Evolutionary conservation across 768 basidiomycete species (phyloP).

Genomic region (Mycena vulgaris): DNA sequence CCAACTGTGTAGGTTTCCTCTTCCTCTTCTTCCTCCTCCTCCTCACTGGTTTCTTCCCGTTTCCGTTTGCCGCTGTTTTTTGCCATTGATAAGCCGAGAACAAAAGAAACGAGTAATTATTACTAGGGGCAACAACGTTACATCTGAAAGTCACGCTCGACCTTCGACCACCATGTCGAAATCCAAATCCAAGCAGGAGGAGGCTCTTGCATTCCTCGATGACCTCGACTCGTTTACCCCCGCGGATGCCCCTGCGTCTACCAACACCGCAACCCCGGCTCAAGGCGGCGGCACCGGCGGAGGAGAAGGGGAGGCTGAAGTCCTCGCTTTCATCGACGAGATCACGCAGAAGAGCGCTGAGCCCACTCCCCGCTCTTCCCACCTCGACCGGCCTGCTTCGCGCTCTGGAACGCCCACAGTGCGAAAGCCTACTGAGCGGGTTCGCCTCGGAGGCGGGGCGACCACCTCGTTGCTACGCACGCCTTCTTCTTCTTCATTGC

Average conservation of each 20-base stretch:
- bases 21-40: conserved; percentile 14
- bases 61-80: conserved; percentile 18
- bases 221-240: conserved; percentile 90
- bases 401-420: conserved; percentile 80
- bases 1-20: conserved; percentile 25
- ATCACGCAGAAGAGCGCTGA: conserved; percentile 93
- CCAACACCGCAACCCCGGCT: conserved; percentile 40
- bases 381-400: conserved; percentile 71
- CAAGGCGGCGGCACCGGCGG: conserved; percentile 40
- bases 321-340: conserved; percentile 94
- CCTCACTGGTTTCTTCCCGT: conserved; percentile 10
- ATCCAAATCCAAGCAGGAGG: conserved; percentile 85
- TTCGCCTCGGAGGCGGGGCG: conserved; percentile 70
- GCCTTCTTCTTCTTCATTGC: conserved; percentile 59
- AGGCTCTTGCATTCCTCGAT: conserved; percentile 94
- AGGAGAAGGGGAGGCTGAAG: conserved; percentile 72
- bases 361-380: conserved; percentile 71
- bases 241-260: conserved; percentile 36
- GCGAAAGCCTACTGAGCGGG: conserved; percentile 84
- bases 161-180: conserved; percentile 55
- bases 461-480: conserved; percentile 57
- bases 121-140: background rate
- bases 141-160: background rate
- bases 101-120: background rate
- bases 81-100: background rate